These are phyloP conservation scores for Sphagnum contortum DNA, from an alignment of 225 moss, liverwort and hornwort species.

Conservation along the genomic window DNA sequence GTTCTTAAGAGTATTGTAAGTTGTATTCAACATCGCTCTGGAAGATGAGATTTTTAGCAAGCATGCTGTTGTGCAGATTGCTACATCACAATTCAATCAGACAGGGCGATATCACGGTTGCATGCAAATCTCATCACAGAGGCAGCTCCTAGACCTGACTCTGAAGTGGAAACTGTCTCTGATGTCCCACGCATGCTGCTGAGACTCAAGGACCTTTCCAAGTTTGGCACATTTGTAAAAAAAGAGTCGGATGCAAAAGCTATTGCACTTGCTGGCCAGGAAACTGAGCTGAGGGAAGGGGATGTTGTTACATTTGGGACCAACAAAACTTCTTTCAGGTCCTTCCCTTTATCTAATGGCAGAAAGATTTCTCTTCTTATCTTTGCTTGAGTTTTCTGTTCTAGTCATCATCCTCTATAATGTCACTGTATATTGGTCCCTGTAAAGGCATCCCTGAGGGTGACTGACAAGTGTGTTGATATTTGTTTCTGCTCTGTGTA, in stretches of 20 bases:
- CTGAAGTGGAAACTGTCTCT: slow-evolving; percentile 19
- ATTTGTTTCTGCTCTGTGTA: not conserved
- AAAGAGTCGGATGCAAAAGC: slow-evolving; percentile 44
- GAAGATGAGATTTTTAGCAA: not conserved
- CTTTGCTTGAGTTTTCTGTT: not conserved
- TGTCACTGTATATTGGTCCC: not conserved
- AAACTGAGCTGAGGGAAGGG: slow-evolving; percentile 38
- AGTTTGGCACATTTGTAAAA: slow-evolving; percentile 86
- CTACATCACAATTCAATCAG: slow-evolving; percentile 52
- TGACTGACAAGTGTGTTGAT: too few species aligned
- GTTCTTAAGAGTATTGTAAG: not conserved
- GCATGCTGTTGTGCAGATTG: slow-evolving; percentile 37
- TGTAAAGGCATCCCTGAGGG: too few species aligned
- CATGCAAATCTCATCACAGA: slow-evolving; percentile 62
- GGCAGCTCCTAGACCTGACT: slow-evolving; percentile 22
- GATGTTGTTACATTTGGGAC: slow-evolving; percentile 65
- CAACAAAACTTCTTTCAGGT: slow-evolving; percentile 63
- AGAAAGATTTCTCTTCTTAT: too few species aligned
- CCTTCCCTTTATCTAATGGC: not conserved
- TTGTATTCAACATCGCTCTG: not conserved
- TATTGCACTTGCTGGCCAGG: slow-evolving; percentile 27
- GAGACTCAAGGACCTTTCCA: slow-evolving; percentile 61
- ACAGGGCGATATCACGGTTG: slow-evolving; percentile 72
- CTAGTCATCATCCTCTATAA: not conserved
- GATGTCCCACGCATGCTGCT: slow-evolving; percentile 45